phyloP scores from a whole-genome alignment of 129 eudicot genomes.

The Flaveria sonorensis region DNA sequence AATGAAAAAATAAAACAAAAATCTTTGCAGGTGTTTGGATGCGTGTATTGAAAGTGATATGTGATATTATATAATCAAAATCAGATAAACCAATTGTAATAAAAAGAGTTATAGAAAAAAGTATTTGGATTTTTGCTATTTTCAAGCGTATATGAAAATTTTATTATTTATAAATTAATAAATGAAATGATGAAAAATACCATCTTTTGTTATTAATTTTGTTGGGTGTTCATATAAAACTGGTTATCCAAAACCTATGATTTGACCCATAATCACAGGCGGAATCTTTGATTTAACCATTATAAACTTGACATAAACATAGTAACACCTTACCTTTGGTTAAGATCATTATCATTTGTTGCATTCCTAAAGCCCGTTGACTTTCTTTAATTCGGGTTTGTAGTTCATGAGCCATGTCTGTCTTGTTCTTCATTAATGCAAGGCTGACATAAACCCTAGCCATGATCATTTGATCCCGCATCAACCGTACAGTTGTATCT shows the following conservation, averaged over 20 bases:
- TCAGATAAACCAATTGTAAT: background rate
- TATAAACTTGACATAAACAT: background rate
- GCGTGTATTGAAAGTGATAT: background rate
- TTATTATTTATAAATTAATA: background rate
- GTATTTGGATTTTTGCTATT: background rate
- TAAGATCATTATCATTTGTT: slow-evolving; percentile 68
- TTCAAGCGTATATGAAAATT: background rate
- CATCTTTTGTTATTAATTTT: background rate
- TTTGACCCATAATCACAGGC: too few species aligned
- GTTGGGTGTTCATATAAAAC: background rate
- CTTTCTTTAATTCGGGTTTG: slow-evolving; percentile 74
- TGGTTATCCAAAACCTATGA: background rate
- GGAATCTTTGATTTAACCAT: background rate
- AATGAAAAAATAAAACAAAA: background rate
- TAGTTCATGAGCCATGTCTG: slow-evolving; percentile 64
- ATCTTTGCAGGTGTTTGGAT: background rate
- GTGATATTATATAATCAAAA: slow-evolving; percentile 1
- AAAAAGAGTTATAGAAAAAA: background rate
- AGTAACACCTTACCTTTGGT: slow-evolving; percentile 53
- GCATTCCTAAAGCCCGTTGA: slow-evolving; percentile 86
- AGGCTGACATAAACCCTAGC: slow-evolving; percentile 84
- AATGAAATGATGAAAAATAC: slow-evolving; percentile 2
- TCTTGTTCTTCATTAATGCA: slow-evolving; percentile 76
- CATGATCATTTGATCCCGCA: slow-evolving; percentile 96
- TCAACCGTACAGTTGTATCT: slow-evolving; percentile 75